Evolutionary conservation across 1,284 basidiomycete genomes (phyloP).

Genomic region (Malassezia furfur): DNA sequence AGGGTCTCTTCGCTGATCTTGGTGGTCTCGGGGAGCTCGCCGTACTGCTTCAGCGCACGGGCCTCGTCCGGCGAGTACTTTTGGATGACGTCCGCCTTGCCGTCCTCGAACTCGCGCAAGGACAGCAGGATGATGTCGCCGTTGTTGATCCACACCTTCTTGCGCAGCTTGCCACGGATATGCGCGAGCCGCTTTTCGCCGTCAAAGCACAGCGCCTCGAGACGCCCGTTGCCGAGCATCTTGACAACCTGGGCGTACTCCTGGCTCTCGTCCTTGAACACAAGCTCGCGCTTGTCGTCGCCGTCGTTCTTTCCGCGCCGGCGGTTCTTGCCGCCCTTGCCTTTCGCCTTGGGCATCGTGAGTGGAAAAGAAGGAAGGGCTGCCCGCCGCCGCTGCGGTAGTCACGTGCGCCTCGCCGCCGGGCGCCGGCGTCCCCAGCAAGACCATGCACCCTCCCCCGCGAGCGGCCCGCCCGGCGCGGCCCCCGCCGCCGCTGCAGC

Average conservation of each 20-base stretch:
- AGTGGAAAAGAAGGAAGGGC: neutral
- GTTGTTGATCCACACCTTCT: conserved; percentile 99
- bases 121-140: conserved; percentile 96
- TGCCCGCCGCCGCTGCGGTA: neutral
- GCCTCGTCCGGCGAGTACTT: conserved; percentile 92
- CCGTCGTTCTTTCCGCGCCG: conserved; percentile 99
- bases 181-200: conserved; percentile 95
- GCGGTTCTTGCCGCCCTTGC: conserved; percentile 95
- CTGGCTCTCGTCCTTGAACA: conserved; percentile 98
- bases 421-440: neutral
- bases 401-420: neutral
- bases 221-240: conserved; percentile 95
- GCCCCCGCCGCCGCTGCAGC: conserved; percentile 41
- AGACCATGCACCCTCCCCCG: conserved; percentile 23
- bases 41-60: conserved; percentile 87
- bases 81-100: conserved; percentile 98
- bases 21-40: conserved; percentile 91
- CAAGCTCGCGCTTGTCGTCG: conserved; percentile 93
- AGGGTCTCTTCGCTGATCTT: conserved; percentile 98
- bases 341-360: conserved; percentile 41
- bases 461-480: conserved; percentile 20
- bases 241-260: conserved; percentile 97
- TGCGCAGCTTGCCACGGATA: conserved; percentile 97
- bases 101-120: conserved; percentile 96
- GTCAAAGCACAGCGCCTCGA: conserved; percentile 96